Evolutionary conservation across 352 stramenopile genomes (phyloP).

Genomic region (Phytophthora foliorum): DNA sequence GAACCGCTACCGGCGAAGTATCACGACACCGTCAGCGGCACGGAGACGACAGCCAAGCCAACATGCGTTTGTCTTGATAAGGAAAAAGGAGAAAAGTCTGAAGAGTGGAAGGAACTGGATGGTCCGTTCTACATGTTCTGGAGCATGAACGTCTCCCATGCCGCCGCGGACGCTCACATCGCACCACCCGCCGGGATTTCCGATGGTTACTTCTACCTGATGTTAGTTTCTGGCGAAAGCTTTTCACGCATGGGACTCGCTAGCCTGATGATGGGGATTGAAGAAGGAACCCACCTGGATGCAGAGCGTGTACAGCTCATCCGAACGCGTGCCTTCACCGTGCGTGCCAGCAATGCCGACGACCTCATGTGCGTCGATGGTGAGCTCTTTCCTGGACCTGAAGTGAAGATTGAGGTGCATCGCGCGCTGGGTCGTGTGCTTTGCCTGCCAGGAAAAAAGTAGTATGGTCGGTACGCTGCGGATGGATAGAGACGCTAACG

Average conservation of each 20-base stretch:
- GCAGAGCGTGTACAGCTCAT: conserved; percentile 56
- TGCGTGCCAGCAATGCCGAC: conserved; percentile 37
- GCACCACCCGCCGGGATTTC: conserved; percentile 55
- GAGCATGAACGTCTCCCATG: conserved; percentile 66
- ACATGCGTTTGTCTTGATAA: conserved; percentile 36
- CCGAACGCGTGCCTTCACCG: conserved; percentile 68
- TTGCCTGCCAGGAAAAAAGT: conserved; percentile 33
- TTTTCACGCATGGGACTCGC: conserved; percentile 49
- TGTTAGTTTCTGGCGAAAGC: conserved; percentile 54
- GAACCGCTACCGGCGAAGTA: conserved; percentile 43
- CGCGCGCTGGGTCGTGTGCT: conserved; percentile 56
- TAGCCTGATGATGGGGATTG: conserved; percentile 63
- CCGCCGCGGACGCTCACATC: conserved; percentile 53
- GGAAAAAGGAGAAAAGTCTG: conserved; percentile 21
- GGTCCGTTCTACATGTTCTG: conserved; percentile 72
- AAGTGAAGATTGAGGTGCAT: conserved; percentile 61
- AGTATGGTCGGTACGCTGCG: conserved; percentile 5
- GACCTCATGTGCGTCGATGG: conserved; percentile 74
- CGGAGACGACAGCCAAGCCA: conserved; percentile 23
- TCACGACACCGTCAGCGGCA: conserved; percentile 36
- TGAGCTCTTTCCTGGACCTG: conserved; percentile 57
- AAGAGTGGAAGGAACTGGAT: conserved; percentile 51
- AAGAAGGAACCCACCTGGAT: conserved; percentile 59
- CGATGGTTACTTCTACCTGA: conserved; percentile 72
- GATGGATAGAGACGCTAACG: conserved; percentile 16